Percentiles rank a stretch among this genome's conserved stretches.
Evolutionary conservation across 164 flowering plant genomes (phyloP).

Genomic region (Nymphaea thermarum): DNA sequence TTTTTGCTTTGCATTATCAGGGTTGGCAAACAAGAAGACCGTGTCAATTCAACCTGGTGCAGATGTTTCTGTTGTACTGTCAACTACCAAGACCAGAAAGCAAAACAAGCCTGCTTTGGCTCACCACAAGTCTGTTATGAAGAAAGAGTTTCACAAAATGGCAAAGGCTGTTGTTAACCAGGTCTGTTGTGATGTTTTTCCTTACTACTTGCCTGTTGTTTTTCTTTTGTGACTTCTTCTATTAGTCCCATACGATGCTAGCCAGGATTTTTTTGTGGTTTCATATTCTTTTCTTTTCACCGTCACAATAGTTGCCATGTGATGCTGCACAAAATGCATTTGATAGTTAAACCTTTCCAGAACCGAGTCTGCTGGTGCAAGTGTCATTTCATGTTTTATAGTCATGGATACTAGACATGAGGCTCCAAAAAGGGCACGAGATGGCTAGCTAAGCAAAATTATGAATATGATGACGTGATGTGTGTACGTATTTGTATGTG

Average conservation of each 20-base stretch:
- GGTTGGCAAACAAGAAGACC: conserved; percentile 71
- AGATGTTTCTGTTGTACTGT: conserved; percentile 49
- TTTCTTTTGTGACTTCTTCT: background rate
- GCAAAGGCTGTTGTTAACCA: conserved; percentile 69
- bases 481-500: no score
- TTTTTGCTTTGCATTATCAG: conserved; percentile 13
- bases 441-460: no score
- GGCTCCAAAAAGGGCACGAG: no score
- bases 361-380: no score
- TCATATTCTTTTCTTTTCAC: background rate
- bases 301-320: no score
- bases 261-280: background rate
- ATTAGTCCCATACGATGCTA: no score
- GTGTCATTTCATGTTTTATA: no score
- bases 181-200: conserved; percentile 15
- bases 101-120: conserved; percentile 52
- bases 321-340: no score
- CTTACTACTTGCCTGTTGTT: background rate
- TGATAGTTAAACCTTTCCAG: no score
- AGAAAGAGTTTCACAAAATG: conserved; percentile 68
- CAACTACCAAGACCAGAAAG: conserved; percentile 72
- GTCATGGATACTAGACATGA: no score
- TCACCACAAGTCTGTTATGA: conserved; percentile 62
- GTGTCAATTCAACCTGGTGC: conserved; percentile 60
- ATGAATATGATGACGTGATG: no score